These are phyloP conservation scores for Dendrobium nobile DNA, from an alignment of 106 monocot genomes.

Conservation along the genomic window DNA sequence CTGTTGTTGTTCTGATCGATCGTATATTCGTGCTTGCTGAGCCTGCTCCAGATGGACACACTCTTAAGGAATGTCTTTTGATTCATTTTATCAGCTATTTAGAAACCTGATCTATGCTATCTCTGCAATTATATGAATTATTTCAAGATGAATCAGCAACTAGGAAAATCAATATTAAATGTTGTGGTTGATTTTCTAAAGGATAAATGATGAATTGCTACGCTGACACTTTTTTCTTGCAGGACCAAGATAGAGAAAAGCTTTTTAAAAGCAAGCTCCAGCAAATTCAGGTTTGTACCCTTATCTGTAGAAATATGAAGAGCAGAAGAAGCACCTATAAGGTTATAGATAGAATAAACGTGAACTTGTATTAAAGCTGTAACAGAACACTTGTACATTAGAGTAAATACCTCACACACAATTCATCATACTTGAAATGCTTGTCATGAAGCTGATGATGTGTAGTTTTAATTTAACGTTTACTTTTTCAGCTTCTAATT, in stretches of 20 bases:
- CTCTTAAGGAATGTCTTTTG: slow-evolving; percentile 46
- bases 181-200: not conserved
- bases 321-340: not conserved
- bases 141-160: not conserved
- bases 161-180: not conserved
- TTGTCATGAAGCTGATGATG: not conserved
- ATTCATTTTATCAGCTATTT: slow-evolving; percentile 5
- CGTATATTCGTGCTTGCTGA: slow-evolving; percentile 92
- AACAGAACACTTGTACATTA: not conserved
- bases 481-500: not conserved
- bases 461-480: not conserved
- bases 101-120: not conserved
- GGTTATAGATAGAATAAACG: not conserved
- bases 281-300: slow-evolving; percentile 64
- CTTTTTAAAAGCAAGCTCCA: slow-evolving; percentile 86
- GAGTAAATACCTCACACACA: not conserved
- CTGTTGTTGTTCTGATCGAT: slow-evolving; percentile 90
- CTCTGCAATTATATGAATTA: not conserved
- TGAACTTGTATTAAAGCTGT: not conserved
- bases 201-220: not conserved
- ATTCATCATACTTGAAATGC: not conserved
- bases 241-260: slow-evolving; percentile 92
- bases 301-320: not conserved
- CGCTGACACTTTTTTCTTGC: not conserved
- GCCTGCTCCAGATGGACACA: slow-evolving; percentile 74